These are phyloP conservation scores for Malus sieversii DNA, from an alignment of 306 rosid species.

Conservation along the genomic window DNA sequence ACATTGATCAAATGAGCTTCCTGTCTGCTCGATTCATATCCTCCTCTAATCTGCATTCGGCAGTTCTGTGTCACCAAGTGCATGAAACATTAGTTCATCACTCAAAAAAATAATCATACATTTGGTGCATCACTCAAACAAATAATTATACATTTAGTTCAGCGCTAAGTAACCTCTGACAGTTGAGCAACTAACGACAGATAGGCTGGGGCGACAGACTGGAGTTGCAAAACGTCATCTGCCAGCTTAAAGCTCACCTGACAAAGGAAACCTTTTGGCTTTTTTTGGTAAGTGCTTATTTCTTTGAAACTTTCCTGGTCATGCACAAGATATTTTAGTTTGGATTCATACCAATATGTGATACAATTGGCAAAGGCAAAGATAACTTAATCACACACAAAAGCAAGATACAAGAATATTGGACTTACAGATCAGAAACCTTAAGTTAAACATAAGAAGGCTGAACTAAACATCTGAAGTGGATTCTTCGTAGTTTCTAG, in stretches of 20 bases:
- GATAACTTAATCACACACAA: background rate
- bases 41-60: background rate
- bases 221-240: background rate
- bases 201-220: background rate
- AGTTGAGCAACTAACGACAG: background rate
- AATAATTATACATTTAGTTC: background rate
- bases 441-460: too few relatives aligned
- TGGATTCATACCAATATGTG: background rate
- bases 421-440: background rate
- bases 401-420: background rate
- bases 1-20: too few relatives aligned
- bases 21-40: background rate
- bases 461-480: background rate
- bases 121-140: background rate
- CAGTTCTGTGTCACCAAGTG: background rate
- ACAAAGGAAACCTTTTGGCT: background rate
- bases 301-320: background rate
- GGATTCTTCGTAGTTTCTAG: background rate
- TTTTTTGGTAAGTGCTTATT: background rate
- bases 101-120: background rate
- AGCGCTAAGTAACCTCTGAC: background rate
- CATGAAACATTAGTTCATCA: background rate
- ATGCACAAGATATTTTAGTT: background rate
- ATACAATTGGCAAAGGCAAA: background rate
- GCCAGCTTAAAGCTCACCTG: background rate